Percentiles rank a stretch among this genome's conserved stretches.
phyloP scores from a whole-genome alignment of 2,329 filamentous ascomycete species.

The Exserohilum rostratum region DNA sequence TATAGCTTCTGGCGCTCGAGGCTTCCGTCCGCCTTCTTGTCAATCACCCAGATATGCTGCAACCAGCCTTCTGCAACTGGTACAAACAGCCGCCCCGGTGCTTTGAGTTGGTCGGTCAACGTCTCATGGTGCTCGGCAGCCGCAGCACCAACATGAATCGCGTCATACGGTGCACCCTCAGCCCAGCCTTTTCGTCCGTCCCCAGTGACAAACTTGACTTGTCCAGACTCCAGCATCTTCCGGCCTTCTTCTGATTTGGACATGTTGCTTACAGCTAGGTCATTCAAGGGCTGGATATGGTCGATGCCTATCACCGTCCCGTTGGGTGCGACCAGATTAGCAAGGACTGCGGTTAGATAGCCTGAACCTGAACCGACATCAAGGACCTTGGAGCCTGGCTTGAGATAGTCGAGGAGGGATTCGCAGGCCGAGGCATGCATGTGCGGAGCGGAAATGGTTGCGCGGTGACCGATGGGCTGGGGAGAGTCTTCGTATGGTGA shows the following conservation, averaged over 20 bases:
- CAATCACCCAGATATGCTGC: conserved; percentile 76
- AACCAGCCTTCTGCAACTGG: conserved; percentile 65
- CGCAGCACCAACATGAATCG: conserved; percentile 92
- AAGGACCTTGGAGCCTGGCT: conserved; percentile 57
- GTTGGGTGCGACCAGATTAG: conserved; percentile 69
- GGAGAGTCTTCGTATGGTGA: conserved; percentile 76
- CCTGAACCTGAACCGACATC: conserved; percentile 59
- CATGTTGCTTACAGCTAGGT: conserved; percentile 51
- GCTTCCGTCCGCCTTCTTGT: conserved; percentile 70
- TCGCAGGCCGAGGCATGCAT: conserved; percentile 73
- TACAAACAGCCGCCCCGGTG: conserved; percentile 82
- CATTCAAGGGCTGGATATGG: conserved; percentile 56
- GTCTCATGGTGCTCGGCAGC: conserved; percentile 74
- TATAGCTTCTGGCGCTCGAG: conserved; percentile 64
- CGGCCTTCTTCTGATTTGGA: conserved; percentile 53
- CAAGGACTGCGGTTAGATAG: conserved; percentile 88
- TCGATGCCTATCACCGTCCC: conserved; percentile 57
- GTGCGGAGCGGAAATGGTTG: conserved; percentile 75
- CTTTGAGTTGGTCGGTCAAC: conserved; percentile 76
- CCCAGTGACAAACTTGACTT: conserved; percentile 73
- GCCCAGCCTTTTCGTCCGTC: conserved; percentile 63
- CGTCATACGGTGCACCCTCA: conserved; percentile 73
- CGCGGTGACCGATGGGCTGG: conserved; percentile 69
- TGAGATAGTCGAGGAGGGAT: conserved; percentile 64
- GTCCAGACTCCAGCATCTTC: conserved; percentile 66